Evolutionary conservation across 2,329 filamentous ascomycete genomes (phyloP).

Genomic region (Colletotrichum coccodes): DNA sequence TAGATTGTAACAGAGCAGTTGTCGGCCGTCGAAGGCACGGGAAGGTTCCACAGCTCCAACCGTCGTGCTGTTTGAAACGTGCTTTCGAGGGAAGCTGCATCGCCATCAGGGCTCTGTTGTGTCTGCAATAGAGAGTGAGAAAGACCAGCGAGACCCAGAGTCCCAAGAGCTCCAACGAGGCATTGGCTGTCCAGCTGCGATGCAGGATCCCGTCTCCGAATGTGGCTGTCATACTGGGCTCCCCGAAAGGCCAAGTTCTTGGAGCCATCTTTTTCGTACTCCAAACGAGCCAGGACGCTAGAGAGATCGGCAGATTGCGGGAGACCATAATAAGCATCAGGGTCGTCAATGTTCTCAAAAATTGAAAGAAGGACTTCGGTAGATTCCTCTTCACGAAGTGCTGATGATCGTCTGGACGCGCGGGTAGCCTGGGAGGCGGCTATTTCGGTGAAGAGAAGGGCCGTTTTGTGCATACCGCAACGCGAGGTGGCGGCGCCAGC

Average conservation of each 20-base stretch:
- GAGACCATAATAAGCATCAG: constrained; percentile 94
- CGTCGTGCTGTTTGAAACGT: constrained; percentile 84
- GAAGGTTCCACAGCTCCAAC: constrained; percentile 92
- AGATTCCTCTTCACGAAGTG: constrained; percentile 63
- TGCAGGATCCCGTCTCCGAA: constrained; percentile 68
- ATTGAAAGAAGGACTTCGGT: constrained; percentile 80
- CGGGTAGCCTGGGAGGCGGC: constrained; percentile 66
- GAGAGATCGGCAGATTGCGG: constrained; percentile 80
- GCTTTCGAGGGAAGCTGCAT: constrained; percentile 70
- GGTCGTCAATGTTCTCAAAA: constrained; percentile 93
- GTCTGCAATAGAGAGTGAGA: constrained; percentile 81
- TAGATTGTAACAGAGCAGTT: constrained; percentile 79
- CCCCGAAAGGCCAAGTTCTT: constrained; percentile 92
- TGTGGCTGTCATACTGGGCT: constrained; percentile 88
- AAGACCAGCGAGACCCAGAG: constrained; percentile 85
- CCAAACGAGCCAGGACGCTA: constrained; percentile 82
- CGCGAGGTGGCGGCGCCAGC: constrained; percentile 77
- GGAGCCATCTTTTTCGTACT: constrained; percentile 88
- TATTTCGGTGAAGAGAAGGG: constrained; percentile 85
- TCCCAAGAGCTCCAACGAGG: constrained; percentile 80
- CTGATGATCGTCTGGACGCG: constrained; percentile 74
- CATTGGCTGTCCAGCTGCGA: constrained; percentile 71
- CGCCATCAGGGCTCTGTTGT: constrained; percentile 69
- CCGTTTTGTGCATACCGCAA: constrained; percentile 89
- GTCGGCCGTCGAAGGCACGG: constrained; percentile 71